Base-by-base conservation (phyloP, 768 basidiomycete genomes). In the Suillus brevipes region DNA sequence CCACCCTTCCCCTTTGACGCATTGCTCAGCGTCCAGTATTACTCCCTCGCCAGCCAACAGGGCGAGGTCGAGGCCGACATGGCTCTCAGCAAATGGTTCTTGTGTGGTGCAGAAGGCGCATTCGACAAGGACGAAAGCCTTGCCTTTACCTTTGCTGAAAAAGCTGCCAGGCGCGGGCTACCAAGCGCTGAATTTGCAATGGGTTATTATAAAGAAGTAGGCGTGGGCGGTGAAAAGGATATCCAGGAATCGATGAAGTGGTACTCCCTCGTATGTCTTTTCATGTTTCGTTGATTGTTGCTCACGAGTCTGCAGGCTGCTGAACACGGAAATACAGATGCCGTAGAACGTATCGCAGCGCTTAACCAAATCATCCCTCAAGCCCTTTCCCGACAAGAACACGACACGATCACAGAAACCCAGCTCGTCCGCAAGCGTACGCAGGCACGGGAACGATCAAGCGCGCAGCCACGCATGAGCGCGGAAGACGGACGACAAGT, bases 71-170 rank as follows among this genome's bases (percentile, higher is more conserved):
- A 98, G 74, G 97, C 97, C 0, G 95, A 99, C 73, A 96, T 98
- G 95, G 96, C 95, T 3, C 83, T 98, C 61, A 89, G 87, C 76
- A 98, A 97, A 78, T 99, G 97, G 96, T 98, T 97, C 81, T 79
- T 99, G 58, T 96, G 95, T 73, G 96, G 96, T 4, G 88, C 89
- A 0, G 82, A 84, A 42, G 85, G 85, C 9, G 78, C 81, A 16
- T 95, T 97, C 69, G 92, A 92, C 45, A 94, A 95, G 76, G 93
- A 96, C 74, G 95, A 97, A 73, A 78, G 74, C 1, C 83, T 98
- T 4, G 95, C 97, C 2, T 86, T 86, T 68, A 91, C 89, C 0
- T 99, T 97, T 78, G 97, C 97, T 0, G 89, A 93, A 67, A 96
- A 97, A 77, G 90, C 92, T 0, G 89, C 90, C 0, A 74, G 79